A percentile compares a stretch with the other conserved stretches of the same genome.
These are phyloP conservation scores for Teunomyces gatunensis DNA, from an alignment of 805 yeast genomes.

Conservation along the genomic window DNA sequence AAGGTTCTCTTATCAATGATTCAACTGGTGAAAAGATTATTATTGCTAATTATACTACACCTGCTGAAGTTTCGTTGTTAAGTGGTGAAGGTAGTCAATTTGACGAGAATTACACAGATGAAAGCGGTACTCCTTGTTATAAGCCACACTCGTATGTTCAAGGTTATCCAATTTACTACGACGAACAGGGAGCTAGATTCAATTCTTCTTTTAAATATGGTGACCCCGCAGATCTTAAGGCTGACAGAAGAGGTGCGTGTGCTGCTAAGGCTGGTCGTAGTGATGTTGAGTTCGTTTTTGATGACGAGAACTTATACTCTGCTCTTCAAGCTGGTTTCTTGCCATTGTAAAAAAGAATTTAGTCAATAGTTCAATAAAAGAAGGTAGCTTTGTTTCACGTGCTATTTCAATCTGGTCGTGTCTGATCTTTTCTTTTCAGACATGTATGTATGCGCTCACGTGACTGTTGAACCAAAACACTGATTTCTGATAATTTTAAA, in stretches of 20 bases:
- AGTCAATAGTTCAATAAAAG: no score
- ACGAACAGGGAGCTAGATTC: neutral
- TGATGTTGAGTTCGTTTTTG: neutral
- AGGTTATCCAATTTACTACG: neutral
- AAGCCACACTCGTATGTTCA: neutral
- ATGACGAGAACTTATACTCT: neutral
- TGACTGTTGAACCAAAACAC: neutral
- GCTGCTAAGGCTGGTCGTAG: neutral
- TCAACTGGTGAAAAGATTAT: neutral
- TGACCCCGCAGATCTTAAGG: neutral
- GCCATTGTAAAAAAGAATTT: neutral
- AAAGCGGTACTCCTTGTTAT: neutral
- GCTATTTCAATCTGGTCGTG: no score
- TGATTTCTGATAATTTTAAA: neutral
- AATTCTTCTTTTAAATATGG: neutral
- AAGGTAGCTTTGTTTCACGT: no score
- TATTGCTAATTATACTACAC: neutral
- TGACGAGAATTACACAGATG: neutral
- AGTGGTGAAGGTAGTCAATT: neutral
- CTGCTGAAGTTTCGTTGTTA: neutral
- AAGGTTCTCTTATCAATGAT: constrained; percentile 1
- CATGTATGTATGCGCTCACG: neutral
- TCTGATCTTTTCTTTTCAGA: no score
- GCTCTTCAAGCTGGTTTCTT: neutral
- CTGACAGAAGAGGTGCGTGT: neutral